Base-by-base conservation (phyloP, 2,329 filamentous ascomycete genomes). In the Trichoderma endophyticum region DNA sequence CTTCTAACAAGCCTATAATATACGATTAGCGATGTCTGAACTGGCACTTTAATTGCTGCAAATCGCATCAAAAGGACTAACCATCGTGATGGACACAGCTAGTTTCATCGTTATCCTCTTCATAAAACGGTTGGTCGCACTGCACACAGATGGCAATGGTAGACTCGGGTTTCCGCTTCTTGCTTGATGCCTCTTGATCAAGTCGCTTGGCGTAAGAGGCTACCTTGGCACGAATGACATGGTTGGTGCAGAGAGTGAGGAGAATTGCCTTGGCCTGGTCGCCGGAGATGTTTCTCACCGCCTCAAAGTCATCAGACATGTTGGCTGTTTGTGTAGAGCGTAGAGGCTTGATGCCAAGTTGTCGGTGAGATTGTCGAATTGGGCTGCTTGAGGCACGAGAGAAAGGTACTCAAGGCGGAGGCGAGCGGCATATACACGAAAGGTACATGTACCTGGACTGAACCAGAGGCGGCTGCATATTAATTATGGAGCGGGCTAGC, bases 81-180 rank as follows among this genome's bases (percentile, higher is more conserved):
- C 30, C 63, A 12, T 36, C 30, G 24, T 66, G 63, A 24, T 57
- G 43, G 14, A 66, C 48, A 39, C 63, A 66, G 28, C 43, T 66
- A 12, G 30, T 36, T 14, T 56, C 43, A 15, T 56, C n/a, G 21
- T 66, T 66, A 2, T 66, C 63, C 26, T 66, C 63, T 7, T 66
- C 15, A n/a, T 66, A 54, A 21, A 54, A 66, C n/a, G 63, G 63
- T 48, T 56, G 28, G 26, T 66, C 30, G 30, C 63, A 66, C 28
- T 66, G 43, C 43, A 66, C 63, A 43, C 63, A 66, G 14, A 66
- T 66, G 30, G 43, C 63, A 66, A 66, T 66, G n/a, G 63, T 3
- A 15, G 43, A 66, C 7, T 56, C 62, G 43, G 43, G 63, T n/a
- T 54, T 54, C 21, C 28, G 26, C 14, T 66, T 56, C 28, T 56